A percentile compares a stretch with the other conserved stretches of the same genome.
phyloP scores from a whole-genome alignment of 2,329 filamentous ascomycete genomes.

The Aquanectria penicillioides region DNA sequence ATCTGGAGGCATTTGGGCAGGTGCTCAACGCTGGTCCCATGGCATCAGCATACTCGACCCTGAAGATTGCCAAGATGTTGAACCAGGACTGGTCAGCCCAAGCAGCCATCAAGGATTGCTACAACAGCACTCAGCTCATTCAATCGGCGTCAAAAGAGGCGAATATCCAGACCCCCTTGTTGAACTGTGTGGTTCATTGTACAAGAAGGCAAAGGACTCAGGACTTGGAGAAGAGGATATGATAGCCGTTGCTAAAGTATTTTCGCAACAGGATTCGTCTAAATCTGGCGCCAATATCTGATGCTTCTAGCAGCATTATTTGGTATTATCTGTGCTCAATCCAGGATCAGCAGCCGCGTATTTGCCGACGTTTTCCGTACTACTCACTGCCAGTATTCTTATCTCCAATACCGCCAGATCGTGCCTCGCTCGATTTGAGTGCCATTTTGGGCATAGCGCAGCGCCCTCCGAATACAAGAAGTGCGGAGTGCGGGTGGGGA shows the following conservation, averaged over 20 bases:
- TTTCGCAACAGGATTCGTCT: no score
- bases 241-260: neutral
- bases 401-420: no score
- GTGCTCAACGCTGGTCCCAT: slow-evolving; percentile 45
- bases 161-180: neutral
- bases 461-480: no score
- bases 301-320: no score
- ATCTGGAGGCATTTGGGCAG: slow-evolving; percentile 41
- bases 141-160: slow-evolving; percentile 23
- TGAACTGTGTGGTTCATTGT: neutral
- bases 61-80: slow-evolving; percentile 45
- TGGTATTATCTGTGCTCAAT: no score
- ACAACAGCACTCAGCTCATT: slow-evolving; percentile 44
- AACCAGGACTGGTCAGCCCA: slow-evolving; percentile 44
- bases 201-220: neutral
- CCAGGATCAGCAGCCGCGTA: no score
- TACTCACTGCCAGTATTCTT: no score
- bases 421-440: no score
- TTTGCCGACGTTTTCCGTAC: no score
- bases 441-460: no score
- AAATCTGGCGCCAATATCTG: no score
- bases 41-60: slow-evolving; percentile 43
- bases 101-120: slow-evolving; percentile 44
- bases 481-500: no score
- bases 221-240: neutral